These are phyloP conservation scores for Papilionanthe hybrid DNA, from an alignment of 116 monocot species.

Conservation along the genomic window DNA sequence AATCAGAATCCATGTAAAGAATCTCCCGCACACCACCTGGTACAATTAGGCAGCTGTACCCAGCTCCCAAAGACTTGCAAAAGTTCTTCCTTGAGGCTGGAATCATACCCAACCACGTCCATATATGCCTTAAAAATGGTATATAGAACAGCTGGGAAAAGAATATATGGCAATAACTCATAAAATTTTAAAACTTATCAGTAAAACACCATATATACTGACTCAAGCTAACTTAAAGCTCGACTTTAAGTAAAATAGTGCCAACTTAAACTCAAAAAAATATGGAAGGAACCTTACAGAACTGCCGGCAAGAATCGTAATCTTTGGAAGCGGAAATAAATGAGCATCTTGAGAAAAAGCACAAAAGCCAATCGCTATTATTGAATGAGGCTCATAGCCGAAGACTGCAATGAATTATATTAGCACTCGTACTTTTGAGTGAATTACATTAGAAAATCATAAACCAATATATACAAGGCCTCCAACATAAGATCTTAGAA, in stretches of 20 bases:
- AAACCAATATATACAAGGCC: no score
- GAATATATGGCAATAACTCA: not conserved
- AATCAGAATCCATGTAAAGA: constrained; percentile 68
- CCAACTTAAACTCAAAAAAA: not conserved
- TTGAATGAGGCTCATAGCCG: constrained; percentile 91
- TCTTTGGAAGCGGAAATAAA: constrained; percentile 75
- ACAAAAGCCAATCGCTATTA: constrained; percentile 66
- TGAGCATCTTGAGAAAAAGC: constrained; percentile 44
- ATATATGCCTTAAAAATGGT: constrained; percentile 83
- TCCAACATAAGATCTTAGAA: no score
- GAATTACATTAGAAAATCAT: no score
- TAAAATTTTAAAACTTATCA: not conserved
- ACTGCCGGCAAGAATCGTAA: constrained; percentile 78
- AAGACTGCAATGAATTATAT: constrained; percentile 47
- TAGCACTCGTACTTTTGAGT: not conserved
- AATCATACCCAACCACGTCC: constrained; percentile 81
- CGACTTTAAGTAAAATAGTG: no score
- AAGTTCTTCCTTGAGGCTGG: constrained; percentile 73
- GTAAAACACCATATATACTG: not conserved
- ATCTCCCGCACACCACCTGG: constrained; percentile 88
- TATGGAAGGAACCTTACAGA: constrained; percentile 46
- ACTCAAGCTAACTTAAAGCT: no score
- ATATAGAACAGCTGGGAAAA: constrained; percentile 69
- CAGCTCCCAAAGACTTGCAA: constrained; percentile 43
- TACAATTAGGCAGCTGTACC: constrained; percentile 69